Percentiles rank a stretch among this genome's conserved stretches.
These are phyloP conservation scores for Butyriboletus loyo DNA, from an alignment of 768 basidiomycete genomes.

Conservation along the genomic window DNA sequence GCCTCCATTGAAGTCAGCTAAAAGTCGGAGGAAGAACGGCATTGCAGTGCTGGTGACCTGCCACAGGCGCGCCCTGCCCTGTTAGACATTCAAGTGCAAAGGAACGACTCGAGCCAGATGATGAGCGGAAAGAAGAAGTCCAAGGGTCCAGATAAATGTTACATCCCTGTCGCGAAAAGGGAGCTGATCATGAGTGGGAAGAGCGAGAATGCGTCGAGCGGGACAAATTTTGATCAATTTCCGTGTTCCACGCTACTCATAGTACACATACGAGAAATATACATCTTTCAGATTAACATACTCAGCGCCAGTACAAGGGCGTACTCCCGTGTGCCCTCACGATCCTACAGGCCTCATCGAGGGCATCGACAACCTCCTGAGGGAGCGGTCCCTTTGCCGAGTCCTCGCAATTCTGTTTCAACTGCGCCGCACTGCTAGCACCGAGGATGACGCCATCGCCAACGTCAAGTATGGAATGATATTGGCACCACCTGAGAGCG, in stretches of 20 bases:
- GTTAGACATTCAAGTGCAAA: constrained; percentile 94
- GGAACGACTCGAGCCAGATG: constrained; percentile 67
- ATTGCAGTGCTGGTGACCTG: constrained; percentile 74
- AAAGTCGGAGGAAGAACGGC: constrained; percentile 51
- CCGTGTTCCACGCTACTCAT: not conserved
- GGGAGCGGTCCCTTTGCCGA: constrained; percentile 54
- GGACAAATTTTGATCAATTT: no score
- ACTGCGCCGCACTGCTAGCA: constrained; percentile 43
- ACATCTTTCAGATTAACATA: not conserved
- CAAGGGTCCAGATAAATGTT: constrained; percentile 60
- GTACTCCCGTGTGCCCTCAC: constrained; percentile 35
- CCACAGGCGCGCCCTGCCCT: constrained; percentile 82
- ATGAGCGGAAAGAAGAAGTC: constrained; percentile 56
- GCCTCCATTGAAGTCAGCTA: constrained; percentile 57
- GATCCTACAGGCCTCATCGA: constrained; percentile 48
- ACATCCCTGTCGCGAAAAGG: constrained; percentile 77
- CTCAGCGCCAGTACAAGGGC: constrained; percentile 38
- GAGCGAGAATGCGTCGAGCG: constrained; percentile 28
- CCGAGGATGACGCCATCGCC: constrained; percentile 49
- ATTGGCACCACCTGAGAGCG: constrained; percentile 59
- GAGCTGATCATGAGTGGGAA: constrained; percentile 55
- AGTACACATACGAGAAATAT: not conserved
- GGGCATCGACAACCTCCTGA: constrained; percentile 46
- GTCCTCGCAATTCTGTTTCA: constrained; percentile 44
- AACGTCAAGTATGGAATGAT: constrained; percentile 47